phyloP scores from a whole-genome alignment of 2,329 filamentous ascomycete species.

The Phyllosticta paracitricarpa region DNA sequence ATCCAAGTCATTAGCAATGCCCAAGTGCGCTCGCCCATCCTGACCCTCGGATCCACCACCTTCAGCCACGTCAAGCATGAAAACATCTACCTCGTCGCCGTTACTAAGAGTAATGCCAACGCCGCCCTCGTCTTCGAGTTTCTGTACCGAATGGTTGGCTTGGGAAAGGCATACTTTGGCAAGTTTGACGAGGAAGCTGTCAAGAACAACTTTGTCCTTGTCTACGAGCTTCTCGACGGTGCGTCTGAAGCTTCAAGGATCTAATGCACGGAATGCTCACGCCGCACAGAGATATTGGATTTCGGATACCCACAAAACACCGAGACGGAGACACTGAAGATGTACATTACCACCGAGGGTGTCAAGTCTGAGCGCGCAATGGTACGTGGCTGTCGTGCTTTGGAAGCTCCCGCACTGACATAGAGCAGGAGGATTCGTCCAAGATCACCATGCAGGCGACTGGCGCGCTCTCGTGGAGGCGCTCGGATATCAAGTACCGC shows the following conservation, averaged over 20 bases:
- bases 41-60: slow-evolving; percentile 93
- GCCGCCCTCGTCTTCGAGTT: slow-evolving; percentile 97
- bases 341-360: slow-evolving; percentile 99
- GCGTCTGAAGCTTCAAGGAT: slow-evolving; percentile 16
- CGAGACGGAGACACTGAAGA: slow-evolving; percentile 96
- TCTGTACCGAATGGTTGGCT: slow-evolving; percentile 77
- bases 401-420: slow-evolving; percentile 12
- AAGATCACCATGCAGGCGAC: slow-evolving; percentile 99
- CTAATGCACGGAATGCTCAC: not conserved
- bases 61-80: slow-evolving; percentile 99
- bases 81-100: slow-evolving; percentile 94
- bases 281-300: slow-evolving; percentile 74
- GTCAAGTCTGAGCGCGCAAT: slow-evolving; percentile 81
- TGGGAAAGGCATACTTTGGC: slow-evolving; percentile 94
- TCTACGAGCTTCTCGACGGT: slow-evolving; percentile 96
- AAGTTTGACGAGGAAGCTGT: slow-evolving; percentile 99
- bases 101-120: slow-evolving; percentile 99
- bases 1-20: slow-evolving; percentile 99
- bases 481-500: slow-evolving; percentile 95
- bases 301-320: slow-evolving; percentile 99
- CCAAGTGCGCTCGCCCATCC: slow-evolving; percentile 91
- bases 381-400: slow-evolving; percentile 18
- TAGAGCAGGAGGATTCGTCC: slow-evolving; percentile 66
- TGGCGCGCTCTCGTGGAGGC: slow-evolving; percentile 90
- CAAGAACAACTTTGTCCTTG: slow-evolving; percentile 99